Base-by-base conservation (phyloP, 345 rosid genomes). In the Syzygium oleosum region DNA sequence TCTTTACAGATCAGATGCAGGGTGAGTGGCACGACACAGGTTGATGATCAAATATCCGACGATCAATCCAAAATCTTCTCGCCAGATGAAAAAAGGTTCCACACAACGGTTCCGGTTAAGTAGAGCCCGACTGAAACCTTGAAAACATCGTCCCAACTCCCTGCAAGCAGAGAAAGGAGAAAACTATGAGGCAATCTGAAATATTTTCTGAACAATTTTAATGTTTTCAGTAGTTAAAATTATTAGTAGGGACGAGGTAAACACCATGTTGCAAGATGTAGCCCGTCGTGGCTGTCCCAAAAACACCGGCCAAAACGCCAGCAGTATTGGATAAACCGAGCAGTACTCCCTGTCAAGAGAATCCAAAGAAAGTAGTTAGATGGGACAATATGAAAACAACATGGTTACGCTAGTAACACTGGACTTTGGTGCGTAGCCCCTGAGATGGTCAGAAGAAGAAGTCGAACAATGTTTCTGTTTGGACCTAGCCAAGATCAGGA, bases 111-210 rank as follows among this genome's bases (percentile, higher is more conserved):
- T 87, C 99, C 99, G 7, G 93, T 95, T 89, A 97, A 91, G 91
- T 96, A 95, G 53, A 97, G 96, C 88, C 97, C 98, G 1, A 97
- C 99, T 10, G 99, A 95, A 84, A 95, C 98, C 88, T 94, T 89
- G 90, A 97, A 97, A 59, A 97, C 99, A 79, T 96, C 94, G 87
- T 97, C 99, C 99, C 99, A 97, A 4, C 98, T 95, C 89, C 99
- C 99, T 97, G 94, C 88, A 52, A 29, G 41, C 11, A 13, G 31
- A 63, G 58, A 87, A 25, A 79, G 55, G 58, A 73, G 41, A 38
- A 73, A 27, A 73, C 49, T 31, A n/a, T 51, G 23, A 85, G 58
- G 41, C 23, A 9, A 56, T 56, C 46, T 52, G 58, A 84, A 53
- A 53, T 73, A 73, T 19, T 38, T 73, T 73, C 49, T 7, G 3